Conservation (phyloP, 1,139 yeast genomes). For the Yarrowia galli region DNA sequence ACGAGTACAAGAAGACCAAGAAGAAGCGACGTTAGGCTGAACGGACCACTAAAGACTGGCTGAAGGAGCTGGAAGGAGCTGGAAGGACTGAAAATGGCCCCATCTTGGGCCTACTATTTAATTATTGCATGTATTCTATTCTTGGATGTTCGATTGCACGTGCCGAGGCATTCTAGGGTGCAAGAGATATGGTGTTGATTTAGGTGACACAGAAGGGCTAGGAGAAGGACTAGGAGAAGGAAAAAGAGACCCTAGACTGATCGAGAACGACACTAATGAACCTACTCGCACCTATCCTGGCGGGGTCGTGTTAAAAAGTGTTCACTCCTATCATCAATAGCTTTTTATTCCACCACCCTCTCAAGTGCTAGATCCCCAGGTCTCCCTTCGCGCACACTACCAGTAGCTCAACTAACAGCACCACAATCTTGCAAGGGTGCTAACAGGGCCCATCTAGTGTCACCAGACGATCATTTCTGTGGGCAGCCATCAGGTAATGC, state of each 20-base stretch:
- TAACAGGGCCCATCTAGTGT: neutral
- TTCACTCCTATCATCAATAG: too few relatives aligned
- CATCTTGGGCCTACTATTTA: neutral
- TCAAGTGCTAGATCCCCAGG: neutral
- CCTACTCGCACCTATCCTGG: too few relatives aligned
- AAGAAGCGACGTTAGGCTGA: slow-evolving; percentile 39
- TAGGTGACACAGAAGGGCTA: neutral
- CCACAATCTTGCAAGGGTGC: neutral
- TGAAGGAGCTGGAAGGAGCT: too few relatives aligned
- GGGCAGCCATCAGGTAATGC: neutral
- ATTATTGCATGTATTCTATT: slow-evolving; percentile 17
- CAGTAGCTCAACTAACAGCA: neutral
- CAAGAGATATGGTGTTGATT: neutral
- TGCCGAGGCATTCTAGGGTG: too few relatives aligned
- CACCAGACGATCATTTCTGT: neutral
- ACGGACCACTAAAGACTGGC: too few relatives aligned
- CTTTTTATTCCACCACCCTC: neutral
- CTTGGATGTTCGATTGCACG: neutral
- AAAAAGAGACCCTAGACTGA: too few relatives aligned
- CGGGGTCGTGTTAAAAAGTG: too few relatives aligned
- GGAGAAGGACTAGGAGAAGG: too few relatives aligned
- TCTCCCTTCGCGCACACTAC: neutral
- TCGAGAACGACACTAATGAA: too few relatives aligned
- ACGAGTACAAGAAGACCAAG: slow-evolving; percentile 43
- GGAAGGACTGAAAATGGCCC: neutral